A percentile compares a stretch with the other conserved stretches of the same genome.
These are phyloP conservation scores for Gaertneriomyces sp. DNA, from an alignment of 192 early-diverging fungal species.

Conservation along the genomic window DNA sequence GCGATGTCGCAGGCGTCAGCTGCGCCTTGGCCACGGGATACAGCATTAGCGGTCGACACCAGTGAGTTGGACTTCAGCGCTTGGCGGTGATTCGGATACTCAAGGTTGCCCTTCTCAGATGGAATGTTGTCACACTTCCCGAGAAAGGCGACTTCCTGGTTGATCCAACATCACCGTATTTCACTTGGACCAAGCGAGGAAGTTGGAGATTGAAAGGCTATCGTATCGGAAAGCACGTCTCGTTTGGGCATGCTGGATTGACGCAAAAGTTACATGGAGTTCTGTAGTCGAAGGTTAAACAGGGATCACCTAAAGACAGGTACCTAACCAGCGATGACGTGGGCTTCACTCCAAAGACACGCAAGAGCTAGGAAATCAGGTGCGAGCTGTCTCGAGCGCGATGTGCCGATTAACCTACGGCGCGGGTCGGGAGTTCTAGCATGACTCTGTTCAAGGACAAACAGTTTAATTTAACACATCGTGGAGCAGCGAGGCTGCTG, in stretches of 20 bases:
- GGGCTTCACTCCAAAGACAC: too few species aligned
- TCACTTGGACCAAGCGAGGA: conserved; percentile 51
- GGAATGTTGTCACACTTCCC: conserved; percentile 49
- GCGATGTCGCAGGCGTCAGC: conserved; percentile 41
- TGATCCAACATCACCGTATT: conserved; percentile 49
- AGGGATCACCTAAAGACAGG: too few species aligned
- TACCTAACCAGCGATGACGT: too few species aligned
- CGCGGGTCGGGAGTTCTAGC: too few species aligned
- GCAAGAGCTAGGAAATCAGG: too few species aligned
- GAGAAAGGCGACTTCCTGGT: conserved; percentile 39
- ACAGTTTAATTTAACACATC: too few species aligned
- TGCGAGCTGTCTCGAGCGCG: too few species aligned
- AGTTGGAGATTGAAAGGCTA: conserved; percentile 42
- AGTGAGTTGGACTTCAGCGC: conserved; percentile 26
- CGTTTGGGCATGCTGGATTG: conserved; percentile 50
- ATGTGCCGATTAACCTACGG: too few species aligned
- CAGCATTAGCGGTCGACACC: conserved; percentile 46
- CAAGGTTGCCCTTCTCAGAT: conserved; percentile 23
- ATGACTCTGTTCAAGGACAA: too few species aligned
- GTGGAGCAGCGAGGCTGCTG: too few species aligned
- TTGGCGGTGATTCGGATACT: neutral
- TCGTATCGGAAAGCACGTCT: conserved; percentile 29
- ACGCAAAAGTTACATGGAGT: conserved; percentile 44
- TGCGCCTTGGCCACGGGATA: conserved; percentile 53
- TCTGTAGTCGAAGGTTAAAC: neutral